These are phyloP conservation scores for Sextonia rubra DNA, from an alignment of 164 flowering plant species.

Conservation along the genomic window DNA sequence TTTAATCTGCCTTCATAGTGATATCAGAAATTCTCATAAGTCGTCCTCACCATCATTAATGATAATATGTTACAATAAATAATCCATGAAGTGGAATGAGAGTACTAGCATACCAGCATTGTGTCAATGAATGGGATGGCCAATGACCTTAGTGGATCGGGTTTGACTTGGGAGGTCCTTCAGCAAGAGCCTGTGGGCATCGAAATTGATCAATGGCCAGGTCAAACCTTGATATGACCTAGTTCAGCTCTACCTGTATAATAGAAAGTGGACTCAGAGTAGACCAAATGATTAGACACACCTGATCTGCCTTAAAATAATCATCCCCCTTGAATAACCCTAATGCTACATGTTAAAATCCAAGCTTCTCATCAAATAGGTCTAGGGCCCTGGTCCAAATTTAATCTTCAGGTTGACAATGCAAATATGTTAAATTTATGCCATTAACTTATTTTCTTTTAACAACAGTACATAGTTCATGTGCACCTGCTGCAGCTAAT, in stretches of 20 bases:
- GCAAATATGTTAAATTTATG: not conserved
- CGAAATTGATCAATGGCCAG: not conserved
- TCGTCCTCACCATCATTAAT: slow-evolving; percentile 50
- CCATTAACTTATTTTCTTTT: too few species aligned
- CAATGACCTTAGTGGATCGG: not conserved
- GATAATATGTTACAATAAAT: not conserved
- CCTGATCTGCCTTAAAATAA: not conserved
- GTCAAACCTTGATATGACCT: not conserved
- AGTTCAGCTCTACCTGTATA: not conserved
- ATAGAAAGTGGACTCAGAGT: not conserved
- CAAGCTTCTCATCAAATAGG: not conserved
- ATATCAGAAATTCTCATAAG: slow-evolving; percentile 77
- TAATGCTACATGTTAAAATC: not conserved
- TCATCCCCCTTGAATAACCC: not conserved
- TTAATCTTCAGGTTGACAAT: not conserved
- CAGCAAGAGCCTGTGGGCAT: not conserved
- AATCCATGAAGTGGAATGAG: not conserved
- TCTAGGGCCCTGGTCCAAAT: not conserved
- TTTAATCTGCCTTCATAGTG: slow-evolving; percentile 60
- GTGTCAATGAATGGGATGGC: not conserved
- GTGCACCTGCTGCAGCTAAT: not conserved
- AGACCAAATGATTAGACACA: not conserved
- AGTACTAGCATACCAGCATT: not conserved
- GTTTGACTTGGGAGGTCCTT: not conserved
- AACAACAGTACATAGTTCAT: too few species aligned